Evolutionary conservation across 108 stramenopile genomes (phyloP), one percentile per base, ranked within the genome.

Genomic region (Cyclotella choctawhatcheeana): DNA sequence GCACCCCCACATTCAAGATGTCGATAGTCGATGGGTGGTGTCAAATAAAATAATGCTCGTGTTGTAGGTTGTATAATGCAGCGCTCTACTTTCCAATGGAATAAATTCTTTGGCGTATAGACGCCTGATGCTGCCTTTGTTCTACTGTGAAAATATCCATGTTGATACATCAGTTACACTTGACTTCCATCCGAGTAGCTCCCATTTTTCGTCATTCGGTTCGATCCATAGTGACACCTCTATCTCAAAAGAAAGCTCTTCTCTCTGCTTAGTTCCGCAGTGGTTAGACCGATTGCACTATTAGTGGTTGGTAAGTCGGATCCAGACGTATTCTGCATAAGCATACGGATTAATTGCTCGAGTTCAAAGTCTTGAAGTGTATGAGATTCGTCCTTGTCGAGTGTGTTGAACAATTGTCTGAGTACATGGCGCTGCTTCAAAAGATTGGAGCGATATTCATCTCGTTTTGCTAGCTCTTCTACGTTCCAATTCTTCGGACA

Each of bases 221-320:
- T 27, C 54, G 54, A 7, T 27, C 25, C 7, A 55, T 70, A 30
- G 60, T 65, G 4, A 65, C 71, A 13, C 62, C 51, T 8, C 32
- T 72, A 21, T 72, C 71, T 4, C 71, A 63, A 37, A 72, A 63
- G 1, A 65, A 63, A 51, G 51, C 56, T 44, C 2, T 26, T 56
- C 51, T 77, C 76, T 31, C 70, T 53, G 60, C 58, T 21, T 4
- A 54, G 33, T 71, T 77, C 76, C 0, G 51, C 70, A 17, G 43
- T 24, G 29, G 69, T 77, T 22, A 72, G 61, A n/a, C 17, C 4
- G 3, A 20, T 20, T 2, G 50, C 72, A 20, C 25, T 48, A 26
- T 43, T 27, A 27, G 60, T 40, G 2, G 54, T n/a, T 12, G 16
- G 4, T 20, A 30, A 44, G 29, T 2, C 22, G 50, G 20, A n/a